phyloP scores from a whole-genome alignment of 148 eudicot genomes.

The Fagopyrum tataricum region DNA sequence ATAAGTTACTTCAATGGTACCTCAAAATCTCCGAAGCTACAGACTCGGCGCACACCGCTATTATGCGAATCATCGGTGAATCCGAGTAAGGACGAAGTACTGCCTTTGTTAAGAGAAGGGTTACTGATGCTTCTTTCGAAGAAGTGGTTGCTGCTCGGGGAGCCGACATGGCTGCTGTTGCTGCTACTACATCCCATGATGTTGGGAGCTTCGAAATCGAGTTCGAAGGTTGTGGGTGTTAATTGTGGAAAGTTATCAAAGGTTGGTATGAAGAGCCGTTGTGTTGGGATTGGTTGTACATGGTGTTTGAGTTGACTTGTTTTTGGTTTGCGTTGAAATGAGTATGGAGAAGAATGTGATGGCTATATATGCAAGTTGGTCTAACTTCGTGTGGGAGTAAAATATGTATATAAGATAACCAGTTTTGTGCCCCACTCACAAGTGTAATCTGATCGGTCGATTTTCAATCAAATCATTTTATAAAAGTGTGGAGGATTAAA shows the following conservation, averaged over 20 bases:
- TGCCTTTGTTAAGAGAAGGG: not conserved
- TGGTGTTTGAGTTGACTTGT: not conserved
- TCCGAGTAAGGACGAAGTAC: not conserved
- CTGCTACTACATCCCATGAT: not conserved
- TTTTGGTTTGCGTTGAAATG: not conserved
- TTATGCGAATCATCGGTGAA: not conserved
- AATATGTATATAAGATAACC: too few species aligned
- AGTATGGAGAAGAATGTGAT: not conserved
- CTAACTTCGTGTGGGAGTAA: too few species aligned
- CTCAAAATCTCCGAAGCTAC: conserved; percentile 3
- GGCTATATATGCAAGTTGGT: too few species aligned
- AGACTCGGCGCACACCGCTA: not conserved
- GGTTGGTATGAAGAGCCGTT: not conserved
- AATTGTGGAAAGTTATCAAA: not conserved
- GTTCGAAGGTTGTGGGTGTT: not conserved
- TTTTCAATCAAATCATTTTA: too few species aligned
- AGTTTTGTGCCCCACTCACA: too few species aligned
- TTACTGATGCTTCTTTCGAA: not conserved
- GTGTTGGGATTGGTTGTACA: not conserved
- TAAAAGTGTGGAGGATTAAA: too few species aligned
- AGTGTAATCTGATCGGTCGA: too few species aligned
- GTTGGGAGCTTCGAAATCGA: not conserved
- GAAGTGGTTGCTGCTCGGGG: conserved; percentile 1
- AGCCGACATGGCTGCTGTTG: not conserved
- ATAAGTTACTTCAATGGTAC: not conserved